Conservation (phyloP, 257 asterid species). For the Leptodermis oblonga region DNA sequence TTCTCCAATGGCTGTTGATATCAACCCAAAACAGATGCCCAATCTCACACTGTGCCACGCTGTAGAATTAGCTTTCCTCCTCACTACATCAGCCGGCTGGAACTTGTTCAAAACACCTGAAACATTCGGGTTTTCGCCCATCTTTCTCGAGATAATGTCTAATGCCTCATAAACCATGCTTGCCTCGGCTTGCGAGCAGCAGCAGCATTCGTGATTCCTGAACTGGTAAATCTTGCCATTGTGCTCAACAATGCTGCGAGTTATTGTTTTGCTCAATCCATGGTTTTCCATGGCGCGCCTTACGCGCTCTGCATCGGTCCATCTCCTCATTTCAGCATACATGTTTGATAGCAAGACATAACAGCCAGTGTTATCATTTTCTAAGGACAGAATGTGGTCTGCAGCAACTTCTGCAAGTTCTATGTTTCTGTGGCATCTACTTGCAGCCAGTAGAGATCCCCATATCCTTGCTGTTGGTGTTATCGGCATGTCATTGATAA, state of each 20-base stretch:
- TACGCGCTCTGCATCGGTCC: slow-evolving; percentile 47
- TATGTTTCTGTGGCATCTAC: slow-evolving; percentile 48
- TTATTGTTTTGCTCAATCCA: slow-evolving; percentile 40
- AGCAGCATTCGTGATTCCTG: slow-evolving; percentile 39
- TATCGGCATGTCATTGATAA: slow-evolving; percentile 53
- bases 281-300: slow-evolving; percentile 38
- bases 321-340: slow-evolving; percentile 55
- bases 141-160: slow-evolving; percentile 39
- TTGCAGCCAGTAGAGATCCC: slow-evolving; percentile 62
- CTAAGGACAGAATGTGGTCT: slow-evolving; percentile 30
- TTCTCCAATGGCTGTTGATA: slow-evolving; percentile 39
- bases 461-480: slow-evolving; percentile 54
- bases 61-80: slow-evolving; percentile 25
- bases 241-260: slow-evolving; percentile 40
- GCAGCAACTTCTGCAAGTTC: slow-evolving; percentile 58
- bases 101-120: slow-evolving; percentile 15
- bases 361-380: slow-evolving; percentile 49
- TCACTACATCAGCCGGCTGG: slow-evolving; percentile 27
- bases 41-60: slow-evolving; percentile 53
- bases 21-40: slow-evolving; percentile 56
- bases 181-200: slow-evolving; percentile 26
- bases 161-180: slow-evolving; percentile 32
- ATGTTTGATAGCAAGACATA: slow-evolving; percentile 61
- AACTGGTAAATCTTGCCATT: slow-evolving; percentile 39
- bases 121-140: slow-evolving; percentile 21